A percentile compares a stretch with the other conserved stretches of the same genome.
Evolutionary conservation across 2,329 filamentous ascomycete genomes (phyloP).

Genomic region (Pseudogymnoascus sp.): DNA sequence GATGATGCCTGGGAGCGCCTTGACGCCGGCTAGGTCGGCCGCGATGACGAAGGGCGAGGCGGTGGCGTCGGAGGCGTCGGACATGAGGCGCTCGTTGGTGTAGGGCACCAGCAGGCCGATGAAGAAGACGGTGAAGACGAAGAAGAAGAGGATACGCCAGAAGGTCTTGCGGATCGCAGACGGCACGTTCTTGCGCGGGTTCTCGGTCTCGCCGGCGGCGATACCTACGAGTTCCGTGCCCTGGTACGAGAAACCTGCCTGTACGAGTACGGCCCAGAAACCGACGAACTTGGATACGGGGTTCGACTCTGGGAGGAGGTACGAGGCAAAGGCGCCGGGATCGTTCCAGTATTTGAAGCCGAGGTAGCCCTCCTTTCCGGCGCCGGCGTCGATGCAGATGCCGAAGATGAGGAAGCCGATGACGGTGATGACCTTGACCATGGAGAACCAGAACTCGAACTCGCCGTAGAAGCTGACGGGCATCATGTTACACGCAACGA

Average conservation of each 20-base stretch:
- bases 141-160: slow-evolving; percentile 64
- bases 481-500: slow-evolving; percentile 60
- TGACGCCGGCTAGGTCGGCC: slow-evolving; percentile 52
- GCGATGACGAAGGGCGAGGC: slow-evolving; percentile 56
- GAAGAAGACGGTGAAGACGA: slow-evolving; percentile 57
- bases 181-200: slow-evolving; percentile 64
- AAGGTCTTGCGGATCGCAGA: slow-evolving; percentile 66
- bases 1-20: slow-evolving; percentile 58
- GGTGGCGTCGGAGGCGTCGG: slow-evolving; percentile 44
- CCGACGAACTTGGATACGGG: slow-evolving; percentile 54
- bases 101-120: slow-evolving; percentile 63
- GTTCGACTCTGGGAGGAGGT: slow-evolving; percentile 38
- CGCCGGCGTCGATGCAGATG: slow-evolving; percentile 66
- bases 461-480: slow-evolving; percentile 67
- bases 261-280: slow-evolving; percentile 61
- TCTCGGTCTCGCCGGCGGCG: slow-evolving; percentile 66
- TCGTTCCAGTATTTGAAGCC: slow-evolving; percentile 64
- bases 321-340: slow-evolving; percentile 59
- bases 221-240: slow-evolving; percentile 70
- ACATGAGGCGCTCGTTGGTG: slow-evolving; percentile 45
- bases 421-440: slow-evolving; percentile 68
- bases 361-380: slow-evolving; percentile 58
- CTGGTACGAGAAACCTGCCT: slow-evolving; percentile 61
- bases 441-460: slow-evolving; percentile 69
- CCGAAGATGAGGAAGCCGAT: slow-evolving; percentile 68